Evolutionary conservation across 2,329 filamentous ascomycete genomes (phyloP), one percentile per base, ranked within the genome.

Genomic region (Gnomoniopsis sp.): DNA sequence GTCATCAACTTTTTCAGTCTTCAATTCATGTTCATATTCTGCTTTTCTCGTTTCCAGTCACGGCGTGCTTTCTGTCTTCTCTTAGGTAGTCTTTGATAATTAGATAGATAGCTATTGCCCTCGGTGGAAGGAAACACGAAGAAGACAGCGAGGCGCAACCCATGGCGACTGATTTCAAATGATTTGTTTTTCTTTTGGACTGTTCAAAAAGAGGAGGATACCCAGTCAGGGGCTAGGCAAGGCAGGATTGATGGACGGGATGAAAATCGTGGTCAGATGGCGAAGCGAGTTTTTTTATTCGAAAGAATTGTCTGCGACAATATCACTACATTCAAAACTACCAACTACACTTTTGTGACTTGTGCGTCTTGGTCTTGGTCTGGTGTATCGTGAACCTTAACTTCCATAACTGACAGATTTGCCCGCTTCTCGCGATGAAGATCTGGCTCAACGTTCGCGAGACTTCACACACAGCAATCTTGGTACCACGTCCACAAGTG

Each of bases 201-300:
- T 23, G 19, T 21, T 36, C 38, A 51, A 51, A 55, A 59, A 53
- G 58, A 55, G 55, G 54, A 60, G 46, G 51, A 58, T 58, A 58
- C 59, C 59, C 55, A 55, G 21, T 46, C 43, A 19, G 33, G 52
- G 49, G 38, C 41, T 21, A 58, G 15, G 47, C n/a, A 22, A 19
- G n/a, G 49, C 19, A 21, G 50, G 26, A 34, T 33, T 41, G 43
- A n/a, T n/a, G 41, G 19, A 17, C 17, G 19, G n/a, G n/a, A 19
- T 22, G 10, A 23, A 6, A 17, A 17, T 30, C 21, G 30, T 11
- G n/a, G 23, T 34, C 41, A 47, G 52, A 47, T 47, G 49, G 49
- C 34, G 49, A 47, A 22, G 44, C 44, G 44, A 51, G 33, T 41
- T 51, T 19, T 22, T 51, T 14, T 11, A 36, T 23, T 41, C 12